These are phyloP conservation scores for Blastomyces gilchristii DNA, from an alignment of 2,329 filamentous ascomycete species.

Conservation along the genomic window DNA sequence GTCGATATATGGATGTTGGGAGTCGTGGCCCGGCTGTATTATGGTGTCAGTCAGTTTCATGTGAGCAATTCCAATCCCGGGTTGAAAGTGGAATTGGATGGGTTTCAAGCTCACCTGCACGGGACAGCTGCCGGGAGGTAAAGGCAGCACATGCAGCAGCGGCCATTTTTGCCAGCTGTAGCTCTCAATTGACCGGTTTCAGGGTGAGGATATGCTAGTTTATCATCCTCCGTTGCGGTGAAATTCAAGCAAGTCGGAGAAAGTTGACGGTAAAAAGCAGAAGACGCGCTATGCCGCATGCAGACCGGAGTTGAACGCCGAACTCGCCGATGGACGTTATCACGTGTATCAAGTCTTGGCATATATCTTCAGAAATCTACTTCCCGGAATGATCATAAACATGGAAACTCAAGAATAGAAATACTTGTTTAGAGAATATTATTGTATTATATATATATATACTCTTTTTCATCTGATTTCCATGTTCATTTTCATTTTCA, in stretches of 20 bases:
- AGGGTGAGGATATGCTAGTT: not conserved
- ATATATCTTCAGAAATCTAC: not conserved
- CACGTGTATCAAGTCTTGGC: not conserved
- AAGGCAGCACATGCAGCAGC: constrained; percentile 31
- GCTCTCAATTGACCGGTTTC: constrained; percentile 8
- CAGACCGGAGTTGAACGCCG: not conserved
- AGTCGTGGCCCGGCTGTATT: constrained; percentile 10
- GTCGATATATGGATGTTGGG: constrained; percentile 14
- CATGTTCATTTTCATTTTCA: no score
- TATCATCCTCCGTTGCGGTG: not conserved
- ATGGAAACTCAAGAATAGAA: no score
- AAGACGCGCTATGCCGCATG: not conserved
- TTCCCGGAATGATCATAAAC: no score
- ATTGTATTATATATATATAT: no score
- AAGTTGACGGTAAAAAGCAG: not conserved
- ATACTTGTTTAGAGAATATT: no score
- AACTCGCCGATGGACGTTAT: not conserved
- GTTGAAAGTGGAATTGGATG: no score
- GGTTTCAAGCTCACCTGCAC: constrained; percentile 23
- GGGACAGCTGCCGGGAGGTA: constrained; percentile 30
- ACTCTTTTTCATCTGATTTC: no score
- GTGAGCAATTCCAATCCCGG: not conserved
- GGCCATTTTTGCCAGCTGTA: constrained; percentile 23
- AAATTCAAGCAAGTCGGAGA: not conserved
- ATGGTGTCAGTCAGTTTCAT: not conserved